Evolutionary conservation across 2,329 filamentous ascomycete species (phyloP).

Genomic region (Neoarthrinium moseri): DNA sequence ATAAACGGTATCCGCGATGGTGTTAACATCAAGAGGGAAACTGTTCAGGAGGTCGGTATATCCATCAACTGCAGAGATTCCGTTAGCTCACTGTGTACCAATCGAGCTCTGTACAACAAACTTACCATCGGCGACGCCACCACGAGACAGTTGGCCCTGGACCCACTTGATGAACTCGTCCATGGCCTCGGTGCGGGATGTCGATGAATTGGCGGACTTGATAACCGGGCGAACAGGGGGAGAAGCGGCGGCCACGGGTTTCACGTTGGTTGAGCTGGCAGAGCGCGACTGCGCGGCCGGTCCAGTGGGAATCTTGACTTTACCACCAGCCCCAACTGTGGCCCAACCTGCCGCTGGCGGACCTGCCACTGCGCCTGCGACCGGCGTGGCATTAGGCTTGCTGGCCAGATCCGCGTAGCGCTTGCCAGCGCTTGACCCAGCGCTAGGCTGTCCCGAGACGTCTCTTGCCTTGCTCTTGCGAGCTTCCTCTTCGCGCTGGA

Average conservation of each 20-base stretch:
- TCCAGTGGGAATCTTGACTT: conserved; percentile 73
- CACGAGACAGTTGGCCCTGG: conserved; percentile 72
- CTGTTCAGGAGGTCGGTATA: conserved; percentile 75
- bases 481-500: conserved; percentile 92
- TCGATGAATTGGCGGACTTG: conserved; percentile 44
- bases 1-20: conserved; percentile 91
- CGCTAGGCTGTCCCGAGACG: conserved; percentile 43
- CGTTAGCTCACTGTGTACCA: conserved; percentile 10
- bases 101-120: conserved; percentile 17
- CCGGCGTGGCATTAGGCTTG: conserved; percentile 55
- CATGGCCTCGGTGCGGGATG: conserved; percentile 58
- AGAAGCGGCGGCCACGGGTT: conserved; percentile 36
- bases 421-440: conserved; percentile 63
- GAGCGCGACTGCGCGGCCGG: conserved; percentile 50
- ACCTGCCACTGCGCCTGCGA: conserved; percentile 36
- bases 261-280: conserved; percentile 40
- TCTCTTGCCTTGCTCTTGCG: conserved; percentile 75
- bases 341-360: conserved; percentile 72
- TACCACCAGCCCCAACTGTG: conserved; percentile 91
- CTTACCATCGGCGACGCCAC: conserved; percentile 55
- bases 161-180: conserved; percentile 97
- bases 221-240: conserved; percentile 49
- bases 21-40: conserved; percentile 72
- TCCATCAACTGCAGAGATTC: conserved; percentile 64
- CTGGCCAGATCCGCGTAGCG: conserved; percentile 92